Percentiles rank a stretch among this genome's conserved stretches.
Evolutionary conservation across 345 rosid species (phyloP).

Genomic region (Rhodamnia argentea): DNA sequence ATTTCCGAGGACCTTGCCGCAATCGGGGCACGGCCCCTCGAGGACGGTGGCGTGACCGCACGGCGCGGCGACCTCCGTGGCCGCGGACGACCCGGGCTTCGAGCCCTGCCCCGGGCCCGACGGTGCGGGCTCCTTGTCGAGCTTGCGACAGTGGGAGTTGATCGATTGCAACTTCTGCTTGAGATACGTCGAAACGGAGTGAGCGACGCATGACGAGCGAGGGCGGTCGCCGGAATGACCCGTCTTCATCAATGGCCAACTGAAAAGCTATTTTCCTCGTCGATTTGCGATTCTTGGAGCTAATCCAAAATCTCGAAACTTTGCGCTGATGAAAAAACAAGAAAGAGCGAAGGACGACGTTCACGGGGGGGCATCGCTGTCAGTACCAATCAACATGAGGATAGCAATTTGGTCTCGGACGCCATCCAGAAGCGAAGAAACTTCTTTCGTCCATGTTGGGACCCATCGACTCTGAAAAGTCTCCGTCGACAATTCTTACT

Average conservation of each 20-base stretch:
- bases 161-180: not conserved
- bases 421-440: not conserved
- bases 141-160: not conserved
- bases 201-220: not conserved
- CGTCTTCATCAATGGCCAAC: not conserved
- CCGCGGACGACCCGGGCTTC: not conserved
- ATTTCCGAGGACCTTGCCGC: not conserved
- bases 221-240: not conserved
- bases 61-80: not conserved
- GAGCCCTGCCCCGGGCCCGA: not conserved
- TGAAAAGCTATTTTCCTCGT: not conserved
- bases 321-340: not conserved
- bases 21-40: not conserved
- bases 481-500: not conserved
- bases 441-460: not conserved
- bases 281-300: not conserved
- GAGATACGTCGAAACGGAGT: not conserved
- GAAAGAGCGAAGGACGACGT: not conserved
- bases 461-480: not conserved
- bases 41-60: slow-evolving; percentile 4
- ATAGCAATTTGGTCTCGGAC: not conserved
- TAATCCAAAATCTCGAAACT: not conserved
- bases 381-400: not conserved
- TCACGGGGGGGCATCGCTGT: not conserved
- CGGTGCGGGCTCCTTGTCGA: not conserved